Base-by-base conservation (phyloP, 116 monocot species). In the Posidonia oceanica region DNA sequence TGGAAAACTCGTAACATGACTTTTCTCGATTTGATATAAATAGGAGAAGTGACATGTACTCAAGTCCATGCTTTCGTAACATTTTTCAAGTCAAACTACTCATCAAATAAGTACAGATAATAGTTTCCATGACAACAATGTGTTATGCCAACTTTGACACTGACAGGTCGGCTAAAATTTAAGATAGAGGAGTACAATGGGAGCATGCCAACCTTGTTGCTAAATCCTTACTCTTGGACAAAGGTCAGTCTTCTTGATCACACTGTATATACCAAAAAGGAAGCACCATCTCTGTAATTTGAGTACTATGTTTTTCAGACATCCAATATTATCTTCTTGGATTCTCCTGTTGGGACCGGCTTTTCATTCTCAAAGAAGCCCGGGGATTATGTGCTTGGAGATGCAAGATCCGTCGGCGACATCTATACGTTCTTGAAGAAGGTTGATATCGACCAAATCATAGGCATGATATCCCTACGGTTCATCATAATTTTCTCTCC, bases 291-390 rank as follows among this genome's bases (percentile, higher is more conserved):
- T 14, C 63, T 38, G 1, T 29, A 29, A 29, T 29, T 29, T 29
- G 29, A 29, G 1, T 29, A 29, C 29, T 29, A 29, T 29, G 29
- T 22, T 63, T 62, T 61, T 67, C 61, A 81, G 77, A 4, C 68
- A 17, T 48, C 69, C 54, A 81, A 55, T 37, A 73, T 81, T n/a
- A 37, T 81, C 1, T 81, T 58, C 53, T 10, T 81, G 14, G 81
- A 81, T 69, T 69, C 55, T 54, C 76, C 73, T 1, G 39, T 29
- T 44, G 81, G 73, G 3, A 14, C 64, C 52, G 81, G 81, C 14
- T 81, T 73, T 44, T 81, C 81, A 7, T 74, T 69, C 65, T 63
- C 73, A 20, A 71, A 29, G 71, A 52, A 16, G 16, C 11, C 52
- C 11, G 55, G 72, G 5, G 72, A 37, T 41, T 72, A 80, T 55